Evolutionary conservation across 2,329 filamentous ascomycete genomes (phyloP), one percentile per base, ranked within the genome.

Genomic region (Pseudogymnoascus sp.): DNA sequence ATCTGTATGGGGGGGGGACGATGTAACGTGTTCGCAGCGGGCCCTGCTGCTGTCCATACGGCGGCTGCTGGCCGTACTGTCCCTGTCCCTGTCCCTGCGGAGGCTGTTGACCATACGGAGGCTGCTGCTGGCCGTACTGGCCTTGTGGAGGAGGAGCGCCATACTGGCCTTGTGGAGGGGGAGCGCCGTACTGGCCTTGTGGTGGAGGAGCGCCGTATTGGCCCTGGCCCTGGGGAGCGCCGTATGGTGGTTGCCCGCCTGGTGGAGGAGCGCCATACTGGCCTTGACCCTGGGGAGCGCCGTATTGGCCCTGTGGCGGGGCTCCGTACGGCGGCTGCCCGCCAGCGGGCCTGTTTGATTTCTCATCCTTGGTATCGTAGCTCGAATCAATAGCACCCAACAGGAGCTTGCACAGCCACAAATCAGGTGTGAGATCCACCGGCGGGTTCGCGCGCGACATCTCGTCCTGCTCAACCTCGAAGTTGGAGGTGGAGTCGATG

Each of bases 401-500:
- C 57, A 88, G 80, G 61, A 88, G 76, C 72, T 88, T 88, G 63
- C 63, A 39, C 69, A 78, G 77, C 83, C 83, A 86, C 59, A 85
- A 77, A 65, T 86, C 83, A 8, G 82, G 82, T 3, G 83, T 85
- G 38, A 86, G 73, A 64, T 85, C 77, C 26, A 86, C 79, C 3
- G 82, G 82, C 6, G 82, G 83, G 61, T 79, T 77, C 26, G 81
- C 80, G 56, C 78, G 77, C 1, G 80, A 75, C 83, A 87, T 85
- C 67, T 86, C 82, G 55, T 83, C 81, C 63, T 83, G 82, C 68
- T 87, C 84, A 64, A 84, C 82, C 71, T 86, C 84, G 66, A 81
- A 86, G 73, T 86, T 86, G 19, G 83, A 86, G 60, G 84, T 87
- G 74, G 84, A 87, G 70, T 87, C 84, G 61, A 87, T 79, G 70